Conservation (phyloP, 2,329 filamentous ascomycete species). For the Colletotrichum plurivorum region DNA sequence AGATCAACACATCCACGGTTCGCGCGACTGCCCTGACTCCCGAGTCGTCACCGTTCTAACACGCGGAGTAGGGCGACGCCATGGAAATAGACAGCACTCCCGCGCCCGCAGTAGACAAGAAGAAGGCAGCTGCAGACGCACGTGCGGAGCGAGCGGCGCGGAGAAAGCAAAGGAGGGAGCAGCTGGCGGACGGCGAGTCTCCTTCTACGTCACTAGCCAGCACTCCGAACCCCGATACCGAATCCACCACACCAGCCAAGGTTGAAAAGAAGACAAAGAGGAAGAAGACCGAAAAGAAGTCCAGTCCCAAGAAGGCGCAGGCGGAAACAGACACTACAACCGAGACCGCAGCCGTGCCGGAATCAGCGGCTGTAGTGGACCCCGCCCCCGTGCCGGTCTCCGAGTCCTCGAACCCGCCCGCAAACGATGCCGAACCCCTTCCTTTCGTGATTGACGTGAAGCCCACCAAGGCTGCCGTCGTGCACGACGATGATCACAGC, state of each 20-base stretch:
- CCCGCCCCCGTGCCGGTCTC: slow-evolving; percentile 4
- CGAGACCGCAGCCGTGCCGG: slow-evolving; percentile 5
- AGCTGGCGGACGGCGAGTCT: slow-evolving; percentile 15
- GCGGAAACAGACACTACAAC: slow-evolving; percentile 22
- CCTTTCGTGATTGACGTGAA: slow-evolving; percentile 32
- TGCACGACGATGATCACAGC: background rate
- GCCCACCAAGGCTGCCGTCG: slow-evolving; percentile 16
- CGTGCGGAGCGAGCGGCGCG: slow-evolving; percentile 36
- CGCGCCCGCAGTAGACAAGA: slow-evolving; percentile 25
- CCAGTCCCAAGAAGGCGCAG: slow-evolving; percentile 1
- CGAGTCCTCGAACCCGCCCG: slow-evolving; percentile 6
- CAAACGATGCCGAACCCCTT: slow-evolving; percentile 13
- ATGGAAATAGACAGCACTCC: slow-evolving; percentile 34
- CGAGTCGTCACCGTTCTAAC: slow-evolving; percentile 23
- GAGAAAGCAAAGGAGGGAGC: slow-evolving; percentile 35
- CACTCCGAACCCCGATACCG: slow-evolving; percentile 32
- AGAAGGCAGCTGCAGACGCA: slow-evolving; percentile 27
- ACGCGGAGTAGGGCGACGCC: slow-evolving; percentile 21
- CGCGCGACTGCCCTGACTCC: slow-evolving; percentile 15
- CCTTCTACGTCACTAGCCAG: slow-evolving; percentile 25
- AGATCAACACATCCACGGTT: slow-evolving; percentile 32
- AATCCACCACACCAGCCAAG: slow-evolving; percentile 33
- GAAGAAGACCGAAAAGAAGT: slow-evolving; percentile 14
- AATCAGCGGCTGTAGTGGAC: background rate
- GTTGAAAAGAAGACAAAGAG: slow-evolving; percentile 35